Percentiles rank a stretch among this genome's conserved stretches.
Conservation (phyloP, 2,329 filamentous ascomycete genomes). For the Furcasterigmium furcatum region DNA sequence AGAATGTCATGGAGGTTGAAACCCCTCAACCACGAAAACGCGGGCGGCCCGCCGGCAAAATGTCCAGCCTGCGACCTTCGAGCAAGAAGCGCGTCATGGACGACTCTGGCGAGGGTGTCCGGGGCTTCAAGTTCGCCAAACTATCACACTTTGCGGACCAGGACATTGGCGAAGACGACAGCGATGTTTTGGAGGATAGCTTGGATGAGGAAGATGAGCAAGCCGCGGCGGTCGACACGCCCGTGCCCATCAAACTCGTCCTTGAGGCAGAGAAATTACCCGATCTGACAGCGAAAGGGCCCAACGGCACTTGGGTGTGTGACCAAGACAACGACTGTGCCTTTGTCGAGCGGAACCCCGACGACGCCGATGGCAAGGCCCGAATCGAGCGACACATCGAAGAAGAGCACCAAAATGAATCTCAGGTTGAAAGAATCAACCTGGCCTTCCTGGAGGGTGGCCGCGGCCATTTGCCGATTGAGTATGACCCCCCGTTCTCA, state of each 20-base stretch:
- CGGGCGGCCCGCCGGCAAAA: slow-evolving; percentile 32
- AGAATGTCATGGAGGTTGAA: slow-evolving; percentile 4
- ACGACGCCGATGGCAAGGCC: slow-evolving; percentile 48
- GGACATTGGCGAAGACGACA: slow-evolving; percentile 22
- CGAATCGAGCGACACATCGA: slow-evolving; percentile 59
- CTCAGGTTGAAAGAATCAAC: slow-evolving; percentile 45
- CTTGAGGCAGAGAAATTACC: slow-evolving; percentile 48
- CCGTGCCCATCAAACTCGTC: slow-evolving; percentile 35
- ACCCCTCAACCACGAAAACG: not conserved
- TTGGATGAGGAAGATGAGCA: slow-evolving; percentile 16
- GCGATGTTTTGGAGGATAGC: slow-evolving; percentile 4
- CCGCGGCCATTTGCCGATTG: slow-evolving; percentile 51
- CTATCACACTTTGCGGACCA: slow-evolving; percentile 28
- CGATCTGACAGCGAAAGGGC: slow-evolving; percentile 46
- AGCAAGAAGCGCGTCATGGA: slow-evolving; percentile 42
- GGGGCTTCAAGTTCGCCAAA: slow-evolving; percentile 28
- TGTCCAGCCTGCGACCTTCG: slow-evolving; percentile 38
- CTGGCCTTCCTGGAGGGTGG: slow-evolving; percentile 55
- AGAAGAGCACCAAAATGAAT: slow-evolving; percentile 47
- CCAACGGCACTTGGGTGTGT: slow-evolving; percentile 65
- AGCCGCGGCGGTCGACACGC: slow-evolving; percentile 4
- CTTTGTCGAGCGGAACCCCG: slow-evolving; percentile 61
- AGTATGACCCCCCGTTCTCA: slow-evolving; percentile 40
- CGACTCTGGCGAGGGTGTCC: slow-evolving; percentile 24
- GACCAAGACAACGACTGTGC: slow-evolving; percentile 56